Conservation (phyloP, 805 yeast genomes). For the Starmerella kuoi region DNA sequence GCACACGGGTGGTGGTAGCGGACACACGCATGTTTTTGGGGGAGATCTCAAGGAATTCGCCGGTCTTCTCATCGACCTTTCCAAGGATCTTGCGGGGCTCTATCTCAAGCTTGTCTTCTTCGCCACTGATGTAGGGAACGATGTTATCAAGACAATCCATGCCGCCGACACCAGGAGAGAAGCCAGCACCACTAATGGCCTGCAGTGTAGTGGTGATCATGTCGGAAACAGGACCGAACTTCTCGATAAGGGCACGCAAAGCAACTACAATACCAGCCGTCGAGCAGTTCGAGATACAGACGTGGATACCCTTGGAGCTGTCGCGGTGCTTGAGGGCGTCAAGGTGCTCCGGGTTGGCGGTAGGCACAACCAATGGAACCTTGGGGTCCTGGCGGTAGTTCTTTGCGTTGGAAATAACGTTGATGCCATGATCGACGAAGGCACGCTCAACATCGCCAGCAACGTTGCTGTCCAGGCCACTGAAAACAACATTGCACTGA, state of each 20-base stretch:
- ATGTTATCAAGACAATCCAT: slow-evolving; percentile 90
- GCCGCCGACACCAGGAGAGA: slow-evolving; percentile 93
- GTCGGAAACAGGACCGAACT: slow-evolving; percentile 79
- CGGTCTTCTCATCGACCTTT: slow-evolving; percentile 33
- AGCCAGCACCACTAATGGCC: slow-evolving; percentile 97
- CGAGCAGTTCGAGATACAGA: slow-evolving; percentile 95
- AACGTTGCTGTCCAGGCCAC: slow-evolving; percentile 83
- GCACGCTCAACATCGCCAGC: slow-evolving; percentile 89
- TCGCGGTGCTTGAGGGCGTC: slow-evolving; percentile 48
- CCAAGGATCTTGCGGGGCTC: slow-evolving; percentile 94
- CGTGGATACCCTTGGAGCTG: slow-evolving; percentile 54
- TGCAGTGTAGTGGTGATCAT: slow-evolving; percentile 87
- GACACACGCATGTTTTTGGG: slow-evolving; percentile 62
- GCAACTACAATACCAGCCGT: slow-evolving; percentile 98
- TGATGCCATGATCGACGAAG: slow-evolving; percentile 68
- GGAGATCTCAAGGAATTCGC: slow-evolving; percentile 31
- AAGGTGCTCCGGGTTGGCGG: slow-evolving; percentile 85
- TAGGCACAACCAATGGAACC: slow-evolving; percentile 91
- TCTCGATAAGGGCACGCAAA: slow-evolving; percentile 79
- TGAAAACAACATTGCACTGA: slow-evolving; percentile 87
- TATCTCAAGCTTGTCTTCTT: slow-evolving; percentile 97
- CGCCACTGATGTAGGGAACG: slow-evolving; percentile 90
- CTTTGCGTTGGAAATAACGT: slow-evolving; percentile 87
- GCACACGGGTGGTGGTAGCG: slow-evolving; percentile 94
- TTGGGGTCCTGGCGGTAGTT: slow-evolving; percentile 79